A percentile compares a stretch with the other conserved stretches of the same genome.
phyloP scores from a whole-genome alignment of 495 filamentous ascomycete genomes.

The Xylaria intraflava region DNA sequence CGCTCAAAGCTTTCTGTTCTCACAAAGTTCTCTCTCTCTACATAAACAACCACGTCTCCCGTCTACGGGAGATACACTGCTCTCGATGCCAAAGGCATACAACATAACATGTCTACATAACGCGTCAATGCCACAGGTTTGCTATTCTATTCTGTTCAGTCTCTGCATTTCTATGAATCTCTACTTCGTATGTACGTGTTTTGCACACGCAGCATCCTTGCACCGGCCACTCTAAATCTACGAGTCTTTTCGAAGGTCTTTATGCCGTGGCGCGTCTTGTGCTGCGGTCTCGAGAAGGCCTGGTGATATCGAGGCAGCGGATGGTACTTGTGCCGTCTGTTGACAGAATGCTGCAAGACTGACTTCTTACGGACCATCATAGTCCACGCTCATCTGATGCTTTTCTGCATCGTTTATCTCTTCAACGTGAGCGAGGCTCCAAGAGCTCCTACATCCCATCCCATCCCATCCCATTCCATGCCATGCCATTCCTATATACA shows the following conservation, averaged over 20 bases:
- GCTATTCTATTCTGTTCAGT: conserved; percentile 3
- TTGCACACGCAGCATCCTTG: conserved; percentile 32
- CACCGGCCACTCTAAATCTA: conserved; percentile 35
- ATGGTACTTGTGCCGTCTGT: conserved; percentile 24
- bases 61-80: too few species aligned
- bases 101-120: too few species aligned
- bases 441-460: conserved; percentile 43
- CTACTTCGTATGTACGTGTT: neutral
- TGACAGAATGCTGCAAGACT: conserved; percentile 37
- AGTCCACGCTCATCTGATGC: conserved; percentile 43
- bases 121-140: neutral
- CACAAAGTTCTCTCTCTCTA: too few species aligned
- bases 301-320: conserved; percentile 22
- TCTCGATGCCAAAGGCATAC: too few species aligned
- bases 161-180: neutral
- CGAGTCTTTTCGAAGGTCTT: conserved; percentile 43
- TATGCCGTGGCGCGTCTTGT: conserved; percentile 43
- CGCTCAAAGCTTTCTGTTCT: too few species aligned
- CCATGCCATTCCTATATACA: neutral
- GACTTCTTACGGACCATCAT: conserved; percentile 44
- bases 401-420: conserved; percentile 16
- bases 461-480: neutral
- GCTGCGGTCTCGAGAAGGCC: conserved; percentile 40
- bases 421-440: conserved; percentile 47
- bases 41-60: too few species aligned